Base-by-base conservation (phyloP, 2,329 filamentous ascomycete genomes). In the Emydomyces testavorans region DNA sequence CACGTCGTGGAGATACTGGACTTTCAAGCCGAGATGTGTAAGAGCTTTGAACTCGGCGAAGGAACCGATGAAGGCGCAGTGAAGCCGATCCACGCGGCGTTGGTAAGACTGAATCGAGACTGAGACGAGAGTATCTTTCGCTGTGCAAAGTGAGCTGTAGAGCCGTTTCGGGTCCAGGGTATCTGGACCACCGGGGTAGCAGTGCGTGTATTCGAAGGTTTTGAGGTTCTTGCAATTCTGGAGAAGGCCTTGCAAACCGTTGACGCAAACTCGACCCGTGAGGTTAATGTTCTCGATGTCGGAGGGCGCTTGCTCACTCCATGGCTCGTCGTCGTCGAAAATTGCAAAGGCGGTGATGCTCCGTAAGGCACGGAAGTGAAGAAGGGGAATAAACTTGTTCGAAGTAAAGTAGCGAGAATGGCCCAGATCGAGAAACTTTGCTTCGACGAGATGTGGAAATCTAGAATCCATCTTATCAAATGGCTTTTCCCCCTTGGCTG, bases 151-250 rank as follows among this genome's bases (percentile, higher is more conserved):
- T 7, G 48, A 49, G 4, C 29, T 24, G 24, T 38, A 32, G 5
- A 52, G 41, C 7, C 26, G 21, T 4, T 11, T 11, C 21, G 45
- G 26, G 4, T 40, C n/a, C 23, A 52, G 49, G n/a, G 23, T 38
- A 2, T 26, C 21, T 10, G 4, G 5, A 7, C 23, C 11, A 15
- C 16, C 39, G 29, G 28, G 28, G 16, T 48, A 41, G 32, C 31
- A 41, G n/a, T 50, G 45, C 8, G 26, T 39, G 36, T 48, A 52
- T 32, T 38, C 16, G 20, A 52, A 50, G 0, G 45, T 36, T 34
- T 39, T 48, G 29, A 52, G 40, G 23, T 48, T 48, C 24, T 42
- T 50, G 44, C 48, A 50, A n/a, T 29, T 16, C 28, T 37, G 26
- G 26, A 52, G 34, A 26, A 48, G 20, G 1, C 28, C 34, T 10